A percentile compares a stretch with the other conserved stretches of the same genome.
Conservation (phyloP, 495 filamentous ascomycete genomes). For the Gamarada debralockiae region DNA sequence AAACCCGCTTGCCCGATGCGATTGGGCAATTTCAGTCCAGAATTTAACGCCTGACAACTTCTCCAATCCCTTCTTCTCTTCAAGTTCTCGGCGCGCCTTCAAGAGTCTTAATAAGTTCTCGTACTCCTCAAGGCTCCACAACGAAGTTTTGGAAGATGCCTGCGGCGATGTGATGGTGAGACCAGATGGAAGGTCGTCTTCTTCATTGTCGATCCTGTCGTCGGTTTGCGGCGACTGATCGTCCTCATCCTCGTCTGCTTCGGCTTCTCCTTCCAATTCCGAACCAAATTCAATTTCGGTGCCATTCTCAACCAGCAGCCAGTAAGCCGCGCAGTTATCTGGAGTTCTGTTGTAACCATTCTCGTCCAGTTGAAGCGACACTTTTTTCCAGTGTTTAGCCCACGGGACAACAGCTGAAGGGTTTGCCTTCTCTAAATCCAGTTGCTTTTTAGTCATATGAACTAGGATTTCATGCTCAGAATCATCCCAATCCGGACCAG, state of each 20-base stretch:
- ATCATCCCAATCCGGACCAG: slow-evolving; percentile 12
- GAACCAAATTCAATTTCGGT: background rate
- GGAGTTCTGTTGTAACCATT: slow-evolving; percentile 3
- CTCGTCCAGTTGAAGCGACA: slow-evolving; percentile 3
- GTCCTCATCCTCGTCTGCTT: background rate
- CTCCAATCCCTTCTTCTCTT: background rate
- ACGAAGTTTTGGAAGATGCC: background rate
- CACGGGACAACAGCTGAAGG: slow-evolving; percentile 2
- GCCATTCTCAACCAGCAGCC: background rate
- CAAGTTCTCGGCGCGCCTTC: background rate
- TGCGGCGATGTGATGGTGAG: background rate
- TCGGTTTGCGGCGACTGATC: background rate
- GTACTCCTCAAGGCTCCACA: background rate
- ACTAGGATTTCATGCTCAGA: slow-evolving; percentile 5
- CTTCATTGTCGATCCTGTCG: background rate
- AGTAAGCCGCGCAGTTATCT: slow-evolving; percentile 7
- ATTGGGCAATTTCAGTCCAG: background rate
- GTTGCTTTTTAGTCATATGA: slow-evolving; percentile 12
- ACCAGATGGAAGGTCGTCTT: background rate
- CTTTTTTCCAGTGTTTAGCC: slow-evolving; percentile 8
- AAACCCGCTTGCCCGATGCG: background rate
- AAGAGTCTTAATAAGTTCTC: background rate
- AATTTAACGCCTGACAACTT: background rate
- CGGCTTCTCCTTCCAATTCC: background rate
- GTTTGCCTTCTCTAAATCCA: slow-evolving; percentile 1